Conservation (phyloP, 2,329 filamentous ascomycete genomes). For the Ophiostoma ips region DNA sequence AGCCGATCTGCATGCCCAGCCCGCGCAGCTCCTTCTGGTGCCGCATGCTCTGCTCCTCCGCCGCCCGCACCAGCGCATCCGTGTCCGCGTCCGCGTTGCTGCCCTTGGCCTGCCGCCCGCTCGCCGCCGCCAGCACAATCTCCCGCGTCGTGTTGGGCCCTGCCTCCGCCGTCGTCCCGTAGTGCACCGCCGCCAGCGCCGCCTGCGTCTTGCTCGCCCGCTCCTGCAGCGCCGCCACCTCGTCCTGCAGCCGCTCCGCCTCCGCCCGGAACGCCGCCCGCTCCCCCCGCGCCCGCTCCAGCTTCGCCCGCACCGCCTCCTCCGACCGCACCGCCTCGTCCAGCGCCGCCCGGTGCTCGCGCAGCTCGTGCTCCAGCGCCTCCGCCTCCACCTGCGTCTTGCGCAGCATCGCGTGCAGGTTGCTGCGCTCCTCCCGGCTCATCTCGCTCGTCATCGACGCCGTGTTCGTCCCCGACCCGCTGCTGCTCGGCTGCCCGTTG, state of each 20-base stretch:
- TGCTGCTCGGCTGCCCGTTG: constrained; percentile 9
- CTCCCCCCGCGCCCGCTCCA: constrained; percentile 56
- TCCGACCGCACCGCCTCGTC: constrained; percentile 42
- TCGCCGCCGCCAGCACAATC: constrained; percentile 16
- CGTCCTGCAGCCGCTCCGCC: constrained; percentile 39
- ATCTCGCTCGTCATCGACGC: constrained; percentile 22
- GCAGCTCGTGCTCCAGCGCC: constrained; percentile 58
- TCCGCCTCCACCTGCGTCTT: constrained; percentile 51
- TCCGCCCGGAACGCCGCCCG: constrained; percentile 40
- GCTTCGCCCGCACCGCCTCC: constrained; percentile 46
- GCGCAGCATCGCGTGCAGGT: constrained; percentile 46
- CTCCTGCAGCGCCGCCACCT: constrained; percentile 32
- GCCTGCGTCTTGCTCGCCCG: constrained; percentile 24
- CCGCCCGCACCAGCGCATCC: constrained; percentile 43
- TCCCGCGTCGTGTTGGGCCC: constrained; percentile 7
- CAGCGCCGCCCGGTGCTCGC: constrained; percentile 53
- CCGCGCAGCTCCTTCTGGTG: constrained; percentile 69
- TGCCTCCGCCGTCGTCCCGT: constrained; percentile 10
- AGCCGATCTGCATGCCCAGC: constrained; percentile 78
- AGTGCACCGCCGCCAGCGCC: constrained; percentile 14
- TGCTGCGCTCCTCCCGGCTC: constrained; percentile 39
- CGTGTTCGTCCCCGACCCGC: constrained; percentile 3
- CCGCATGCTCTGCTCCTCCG: constrained; percentile 48
- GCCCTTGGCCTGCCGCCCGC: constrained; percentile 14
- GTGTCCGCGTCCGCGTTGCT: constrained; percentile 34